Evolutionary conservation across 441 rosid genomes (phyloP), one percentile per base, ranked within the genome.

Genomic region (Erodium texanum): DNA sequence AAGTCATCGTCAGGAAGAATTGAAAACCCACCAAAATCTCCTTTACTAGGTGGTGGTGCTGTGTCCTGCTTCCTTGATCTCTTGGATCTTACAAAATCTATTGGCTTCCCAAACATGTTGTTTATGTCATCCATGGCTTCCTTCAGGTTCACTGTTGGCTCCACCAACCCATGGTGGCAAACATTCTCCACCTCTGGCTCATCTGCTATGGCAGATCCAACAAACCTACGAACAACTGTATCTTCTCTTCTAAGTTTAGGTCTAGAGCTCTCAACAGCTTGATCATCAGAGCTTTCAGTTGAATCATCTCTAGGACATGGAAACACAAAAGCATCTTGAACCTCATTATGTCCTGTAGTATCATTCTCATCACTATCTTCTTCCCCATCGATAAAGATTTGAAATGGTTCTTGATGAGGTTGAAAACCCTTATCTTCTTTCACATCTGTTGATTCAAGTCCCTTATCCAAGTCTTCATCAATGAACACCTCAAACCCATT

Each of bases 141-240:
- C 82, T 88, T 94, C 77, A 94, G 81, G 87, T 94, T 89, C 74
- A 91, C 74, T n/a, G 99, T 94, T 15, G 97, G 97, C 27, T 94
- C 99, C 41, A 91, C 97, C 75, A 94, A 80, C 64, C 99, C 99
- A 79, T 92, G 99, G 90, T 94, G 99, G 78, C 97, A 94, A 66
- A 77, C 94, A 66, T 92, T 92, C 83, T 94, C 98, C 27, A 87
- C 96, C 29, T 72, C 85, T n/a, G 96, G 97, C 64, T 86, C 96
- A 68, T 92, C 92, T 20, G 73, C 79, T 69, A 86, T 89, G 59
- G 97, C 83, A 5, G 94, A 83, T 45, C 99, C 97, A 59, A 92
- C 98, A 82, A 94, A 94, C 78, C 90, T 82, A 43, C 66, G 82
- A 45, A 94, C 89, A 71, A 89, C 93, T 45, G 98, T 92, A 70